Evolutionary conservation across 2,329 filamentous ascomycete species (phyloP).

Genomic region (Chrysosporium queenslandicum): DNA sequence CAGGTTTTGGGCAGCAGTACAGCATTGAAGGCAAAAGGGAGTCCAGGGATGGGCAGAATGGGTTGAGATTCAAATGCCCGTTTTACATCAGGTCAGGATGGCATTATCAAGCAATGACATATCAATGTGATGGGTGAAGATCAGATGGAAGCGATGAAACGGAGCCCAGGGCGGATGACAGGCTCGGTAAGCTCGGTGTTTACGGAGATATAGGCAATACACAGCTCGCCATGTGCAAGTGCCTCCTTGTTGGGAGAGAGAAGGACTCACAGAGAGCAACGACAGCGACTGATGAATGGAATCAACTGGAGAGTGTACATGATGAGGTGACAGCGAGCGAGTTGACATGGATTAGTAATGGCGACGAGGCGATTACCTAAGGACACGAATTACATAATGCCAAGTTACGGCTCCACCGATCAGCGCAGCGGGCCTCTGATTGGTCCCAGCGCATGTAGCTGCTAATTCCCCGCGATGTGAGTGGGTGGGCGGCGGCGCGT

Average conservation of each 20-base stretch:
- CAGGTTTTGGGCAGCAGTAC: conserved; percentile 6
- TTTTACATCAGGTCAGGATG: not conserved
- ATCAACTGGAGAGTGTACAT: too few species aligned
- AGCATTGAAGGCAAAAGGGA: not conserved
- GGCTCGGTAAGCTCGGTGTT: too few species aligned
- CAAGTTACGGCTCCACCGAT: not conserved
- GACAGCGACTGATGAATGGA: too few species aligned
- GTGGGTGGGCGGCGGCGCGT: not conserved
- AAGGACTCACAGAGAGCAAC: too few species aligned
- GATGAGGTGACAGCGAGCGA: too few species aligned
- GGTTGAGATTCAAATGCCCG: not conserved
- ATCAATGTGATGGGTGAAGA: too few species aligned
- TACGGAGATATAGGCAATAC: too few species aligned
- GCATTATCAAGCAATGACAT: not conserved
- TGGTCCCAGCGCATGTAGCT: not conserved
- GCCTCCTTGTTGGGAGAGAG: too few species aligned
- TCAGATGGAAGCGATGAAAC: too few species aligned
- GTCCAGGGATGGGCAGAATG: not conserved
- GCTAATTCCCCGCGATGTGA: conserved; percentile 1
- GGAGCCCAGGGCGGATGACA: too few species aligned
- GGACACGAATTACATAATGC: conserved; percentile 2
- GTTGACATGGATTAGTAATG: conserved; percentile 3
- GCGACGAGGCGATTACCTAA: not conserved
- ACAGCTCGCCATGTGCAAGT: too few species aligned
- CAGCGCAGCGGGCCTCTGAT: not conserved